Evolutionary conservation across 1,284 basidiomycete species (phyloP).

Genomic region (Microbotryum saponariae): DNA sequence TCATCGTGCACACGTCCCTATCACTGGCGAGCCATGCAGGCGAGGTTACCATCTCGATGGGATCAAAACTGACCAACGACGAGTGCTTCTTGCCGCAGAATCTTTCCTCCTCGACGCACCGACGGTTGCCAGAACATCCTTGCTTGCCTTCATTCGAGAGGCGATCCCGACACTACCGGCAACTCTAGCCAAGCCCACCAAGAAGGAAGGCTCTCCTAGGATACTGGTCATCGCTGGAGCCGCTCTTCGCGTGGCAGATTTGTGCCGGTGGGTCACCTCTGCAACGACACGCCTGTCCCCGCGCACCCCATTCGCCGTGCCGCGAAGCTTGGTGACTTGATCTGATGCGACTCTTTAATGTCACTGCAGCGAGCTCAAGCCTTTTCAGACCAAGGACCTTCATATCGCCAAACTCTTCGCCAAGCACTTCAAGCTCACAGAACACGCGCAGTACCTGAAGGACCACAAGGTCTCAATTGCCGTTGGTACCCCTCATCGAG

Average conservation of each 20-base stretch:
- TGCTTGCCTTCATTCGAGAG: slow-evolving; percentile 58
- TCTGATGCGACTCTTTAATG: slow-evolving; percentile 30
- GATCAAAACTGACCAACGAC: no score
- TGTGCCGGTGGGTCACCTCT: slow-evolving; percentile 47
- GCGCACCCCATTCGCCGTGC: slow-evolving; percentile 36
- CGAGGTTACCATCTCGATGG: no score
- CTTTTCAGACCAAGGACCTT: slow-evolving; percentile 53
- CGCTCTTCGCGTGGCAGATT: slow-evolving; percentile 68
- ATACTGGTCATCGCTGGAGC: slow-evolving; percentile 66
- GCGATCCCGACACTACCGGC: slow-evolving; percentile 60
- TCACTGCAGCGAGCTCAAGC: slow-evolving; percentile 53
- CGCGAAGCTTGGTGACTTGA: no score
- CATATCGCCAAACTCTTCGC: slow-evolving; percentile 74
- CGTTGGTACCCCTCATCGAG: slow-evolving; percentile 69
- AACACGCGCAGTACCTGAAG: slow-evolving; percentile 66
- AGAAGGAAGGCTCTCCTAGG: slow-evolving; percentile 65
- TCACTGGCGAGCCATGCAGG: no score
- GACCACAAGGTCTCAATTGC: slow-evolving; percentile 67
- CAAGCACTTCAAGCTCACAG: slow-evolving; percentile 71
- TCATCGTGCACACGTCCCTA: no score
- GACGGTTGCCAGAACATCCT: slow-evolving; percentile 60
- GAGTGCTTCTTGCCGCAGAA: slow-evolving; percentile 48
- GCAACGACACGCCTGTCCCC: background rate
- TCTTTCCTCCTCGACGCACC: slow-evolving; percentile 64
- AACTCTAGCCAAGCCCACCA: slow-evolving; percentile 62